phyloP scores from a whole-genome alignment of 108 stramenopile species.

The Nitzschia palea region DNA sequence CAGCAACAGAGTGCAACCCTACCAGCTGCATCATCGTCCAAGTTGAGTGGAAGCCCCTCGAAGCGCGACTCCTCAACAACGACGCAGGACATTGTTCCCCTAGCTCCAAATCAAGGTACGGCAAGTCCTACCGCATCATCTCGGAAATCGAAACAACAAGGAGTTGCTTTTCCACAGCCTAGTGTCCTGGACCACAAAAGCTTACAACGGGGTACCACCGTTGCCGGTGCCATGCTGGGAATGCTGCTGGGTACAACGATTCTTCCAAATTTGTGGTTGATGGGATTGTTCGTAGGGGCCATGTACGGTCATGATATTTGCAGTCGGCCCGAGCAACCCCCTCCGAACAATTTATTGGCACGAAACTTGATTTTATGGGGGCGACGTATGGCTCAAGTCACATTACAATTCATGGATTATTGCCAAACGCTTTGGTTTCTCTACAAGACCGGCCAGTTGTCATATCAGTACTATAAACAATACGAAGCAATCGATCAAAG shows the following conservation, averaged over 20 bases:
- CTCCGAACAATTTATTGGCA: constrained; percentile 1
- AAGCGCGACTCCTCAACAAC: neutral
- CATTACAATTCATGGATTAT: constrained; percentile 31
- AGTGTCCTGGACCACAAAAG: constrained; percentile 27
- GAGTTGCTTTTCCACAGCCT: constrained; percentile 66
- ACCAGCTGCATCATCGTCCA: neutral
- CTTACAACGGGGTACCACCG: constrained; percentile 33
- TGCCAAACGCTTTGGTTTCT: constrained; percentile 43
- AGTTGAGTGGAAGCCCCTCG: neutral
- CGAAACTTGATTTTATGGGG: constrained; percentile 19
- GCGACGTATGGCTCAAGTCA: constrained; percentile 28
- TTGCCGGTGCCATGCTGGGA: constrained; percentile 34
- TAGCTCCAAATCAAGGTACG: neutral
- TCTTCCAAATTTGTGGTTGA: constrained; percentile 57
- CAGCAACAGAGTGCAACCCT: neutral
- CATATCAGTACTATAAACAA: constrained; percentile 61
- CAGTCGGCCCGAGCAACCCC: neutral
- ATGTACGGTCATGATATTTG: constrained; percentile 50
- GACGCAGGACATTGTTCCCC: neutral
- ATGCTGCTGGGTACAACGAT: constrained; percentile 39
- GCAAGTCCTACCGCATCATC: neutral
- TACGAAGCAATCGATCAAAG: constrained; percentile 56
- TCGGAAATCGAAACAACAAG: neutral
- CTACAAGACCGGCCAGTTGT: constrained; percentile 66
- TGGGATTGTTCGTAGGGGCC: constrained; percentile 46